phyloP scores from a whole-genome alignment of 2,329 filamentous ascomycete species.

The Colletotrichum sublineola region DNA sequence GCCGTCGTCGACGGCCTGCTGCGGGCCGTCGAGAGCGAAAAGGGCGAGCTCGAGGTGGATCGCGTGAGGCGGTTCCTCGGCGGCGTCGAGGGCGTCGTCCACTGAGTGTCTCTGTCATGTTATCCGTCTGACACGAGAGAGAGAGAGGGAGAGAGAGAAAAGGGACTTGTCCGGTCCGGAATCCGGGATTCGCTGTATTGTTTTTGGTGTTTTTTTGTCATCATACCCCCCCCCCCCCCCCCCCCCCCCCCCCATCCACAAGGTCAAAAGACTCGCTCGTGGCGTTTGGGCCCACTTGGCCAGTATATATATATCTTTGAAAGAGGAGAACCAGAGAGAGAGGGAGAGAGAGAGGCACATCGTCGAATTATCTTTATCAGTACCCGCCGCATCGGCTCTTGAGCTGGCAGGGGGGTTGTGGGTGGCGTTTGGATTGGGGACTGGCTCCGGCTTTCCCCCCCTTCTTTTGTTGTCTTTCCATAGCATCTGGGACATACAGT shows the following conservation, averaged over 20 bases:
- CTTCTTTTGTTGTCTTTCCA: too few relatives aligned
- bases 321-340: not conserved
- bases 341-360: conserved; percentile 16
- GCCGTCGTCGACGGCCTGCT: conserved; percentile 82
- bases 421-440: not conserved
- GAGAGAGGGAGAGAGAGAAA: too few relatives aligned
- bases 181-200: not conserved
- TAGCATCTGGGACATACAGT: not conserved
- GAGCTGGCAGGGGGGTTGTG: not conserved
- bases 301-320: conserved; percentile 2
- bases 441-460: not conserved
- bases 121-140: too few relatives aligned
- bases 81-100: conserved; percentile 77
- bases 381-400: not conserved
- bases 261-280: conserved; percentile 5
- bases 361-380: not conserved
- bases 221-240: conserved; percentile 34
- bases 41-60: conserved; percentile 79
- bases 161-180: not conserved
- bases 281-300: not conserved
- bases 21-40: conserved; percentile 90
- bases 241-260: conserved; percentile 29
- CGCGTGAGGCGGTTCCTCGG: conserved; percentile 84
- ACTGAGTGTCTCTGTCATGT: conserved; percentile 45
- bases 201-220: not conserved